Evolutionary conservation across 495 filamentous ascomycete species (phyloP), one percentile per base, ranked within the genome.

Genomic region (Neurospora sp.): DNA sequence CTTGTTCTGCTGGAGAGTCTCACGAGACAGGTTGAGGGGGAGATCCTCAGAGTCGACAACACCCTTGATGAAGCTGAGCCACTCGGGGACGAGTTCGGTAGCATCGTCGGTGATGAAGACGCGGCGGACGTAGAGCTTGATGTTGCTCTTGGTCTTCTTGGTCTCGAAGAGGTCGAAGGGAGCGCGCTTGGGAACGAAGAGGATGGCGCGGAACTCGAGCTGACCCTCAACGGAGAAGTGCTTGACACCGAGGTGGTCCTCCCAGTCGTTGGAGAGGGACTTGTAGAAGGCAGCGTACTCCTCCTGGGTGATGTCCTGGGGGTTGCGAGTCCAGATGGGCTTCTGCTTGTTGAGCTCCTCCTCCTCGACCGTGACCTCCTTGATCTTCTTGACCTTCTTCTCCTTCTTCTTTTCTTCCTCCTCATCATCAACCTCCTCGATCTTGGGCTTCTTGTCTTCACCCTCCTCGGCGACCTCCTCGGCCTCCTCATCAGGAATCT

Each of bases 91-190:
- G 86, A 99, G 91, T 82, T 99, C 96, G 79, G 95, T 98, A 76
- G 94, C 94, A 86, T 99, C 96, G 78, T 99, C 96, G 72, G 96
- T 99, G 88, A 99, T 99, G 91, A 99, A 99, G 84, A 99, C 96
- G 84, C 96, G 96, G 84, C 96, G 96, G 78, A 99, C 96, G 85
- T 99, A 99, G 79, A 99, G 91, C 89, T 99, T 99, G 89, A 99
- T 98, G 92, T 99, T 99, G 90, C 98, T 98, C 93, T 99, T 99
- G 81, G 94, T 97, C 91, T 97, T 96, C 92, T 99, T 99, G 77
- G 96, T 97, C 91, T 99, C 96, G 86, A 99, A 99, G 72, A 99
- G 93, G 80, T 99, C 96, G 85, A 99, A 99, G 76, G 96, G 96
- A 84, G 96, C 96, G 80, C 96, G 96, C 92, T 99, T 99, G 83